A percentile compares a stretch with the other conserved stretches of the same genome.
Evolutionary conservation across 495 filamentous ascomycete species (phyloP).

Genomic region (Margaritispora aquatica): DNA sequence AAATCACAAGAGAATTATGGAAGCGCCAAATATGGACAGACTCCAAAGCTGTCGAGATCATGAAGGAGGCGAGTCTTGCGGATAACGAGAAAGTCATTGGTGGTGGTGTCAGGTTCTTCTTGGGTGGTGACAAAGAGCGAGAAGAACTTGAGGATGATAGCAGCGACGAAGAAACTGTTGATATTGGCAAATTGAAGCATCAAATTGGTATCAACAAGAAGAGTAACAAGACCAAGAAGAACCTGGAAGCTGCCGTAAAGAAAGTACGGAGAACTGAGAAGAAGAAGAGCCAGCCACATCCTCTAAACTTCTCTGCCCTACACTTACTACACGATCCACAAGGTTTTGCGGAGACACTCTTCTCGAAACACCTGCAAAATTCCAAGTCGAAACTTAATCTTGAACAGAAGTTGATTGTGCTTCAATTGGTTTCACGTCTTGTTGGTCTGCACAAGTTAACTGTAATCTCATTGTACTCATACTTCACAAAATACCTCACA

Average conservation of each 20-base stretch:
- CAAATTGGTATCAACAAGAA: conserved; percentile 92
- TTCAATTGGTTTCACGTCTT: conserved; percentile 85
- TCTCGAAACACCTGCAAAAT: conserved; percentile 85
- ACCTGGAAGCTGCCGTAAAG: conserved; percentile 69
- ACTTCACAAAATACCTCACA: conserved; percentile 78
- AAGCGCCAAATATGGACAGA: conserved; percentile 85
- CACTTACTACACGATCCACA: conserved; percentile 95
- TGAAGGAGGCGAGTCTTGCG: conserved; percentile 81
- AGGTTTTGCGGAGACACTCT: conserved; percentile 85
- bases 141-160: conserved; percentile 87
- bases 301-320: conserved; percentile 96
- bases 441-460: conserved; percentile 90
- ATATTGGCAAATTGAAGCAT: conserved; percentile 77
- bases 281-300: conserved; percentile 80
- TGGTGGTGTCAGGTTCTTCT: conserved; percentile 87
- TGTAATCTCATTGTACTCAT: conserved; percentile 78
- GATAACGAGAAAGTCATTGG: conserved; percentile 85
- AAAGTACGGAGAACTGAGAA: conserved; percentile 75
- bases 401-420: conserved; percentile 82
- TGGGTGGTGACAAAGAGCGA: conserved; percentile 89
- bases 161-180: conserved; percentile 72
- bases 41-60: conserved; percentile 81
- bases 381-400: conserved; percentile 78
- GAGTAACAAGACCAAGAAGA: conserved; percentile 74
- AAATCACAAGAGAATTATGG: conserved; percentile 82